Conservation (phyloP, 1,139 yeast genomes). For the Magnusiomyces starmeri region DNA sequence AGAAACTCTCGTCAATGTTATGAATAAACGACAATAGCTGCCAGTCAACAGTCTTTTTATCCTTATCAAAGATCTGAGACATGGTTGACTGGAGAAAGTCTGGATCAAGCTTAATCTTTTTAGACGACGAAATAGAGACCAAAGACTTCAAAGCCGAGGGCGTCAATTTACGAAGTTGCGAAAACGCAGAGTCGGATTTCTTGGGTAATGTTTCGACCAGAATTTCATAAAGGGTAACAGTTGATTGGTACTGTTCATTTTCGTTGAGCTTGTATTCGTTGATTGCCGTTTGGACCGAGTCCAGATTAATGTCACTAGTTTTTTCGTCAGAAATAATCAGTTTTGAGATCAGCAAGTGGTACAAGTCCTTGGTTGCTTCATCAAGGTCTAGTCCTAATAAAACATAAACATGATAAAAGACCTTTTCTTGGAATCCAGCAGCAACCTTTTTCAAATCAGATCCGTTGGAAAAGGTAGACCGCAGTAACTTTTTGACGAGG, state of each 20-base stretch:
- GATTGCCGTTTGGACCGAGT: conserved; percentile 2
- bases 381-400: conserved; percentile 10
- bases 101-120: conserved; percentile 5
- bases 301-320: neutral
- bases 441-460: conserved; percentile 13
- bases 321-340: conserved; percentile 2
- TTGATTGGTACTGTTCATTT: conserved; percentile 6
- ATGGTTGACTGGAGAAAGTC: conserved; percentile 1
- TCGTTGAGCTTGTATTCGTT: conserved; percentile 4
- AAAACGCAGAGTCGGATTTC: conserved; percentile 2
- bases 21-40: conserved; percentile 12
- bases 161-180: conserved; percentile 5
- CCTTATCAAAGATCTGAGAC: conserved; percentile 8
- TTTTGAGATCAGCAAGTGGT: neutral
- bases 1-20: conserved; percentile 12
- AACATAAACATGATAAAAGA: conserved; percentile 9
- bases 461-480: conserved; percentile 1
- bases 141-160: conserved; percentile 2
- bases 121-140: neutral
- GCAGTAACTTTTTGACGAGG: neutral
- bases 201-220: neutral
- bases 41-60: conserved; percentile 12
- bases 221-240: neutral
- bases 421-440: conserved; percentile 11
- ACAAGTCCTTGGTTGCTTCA: neutral